phyloP scores from a whole-genome alignment of 1,284 basidiomycete species.

The Naganishia sp. region DNA sequence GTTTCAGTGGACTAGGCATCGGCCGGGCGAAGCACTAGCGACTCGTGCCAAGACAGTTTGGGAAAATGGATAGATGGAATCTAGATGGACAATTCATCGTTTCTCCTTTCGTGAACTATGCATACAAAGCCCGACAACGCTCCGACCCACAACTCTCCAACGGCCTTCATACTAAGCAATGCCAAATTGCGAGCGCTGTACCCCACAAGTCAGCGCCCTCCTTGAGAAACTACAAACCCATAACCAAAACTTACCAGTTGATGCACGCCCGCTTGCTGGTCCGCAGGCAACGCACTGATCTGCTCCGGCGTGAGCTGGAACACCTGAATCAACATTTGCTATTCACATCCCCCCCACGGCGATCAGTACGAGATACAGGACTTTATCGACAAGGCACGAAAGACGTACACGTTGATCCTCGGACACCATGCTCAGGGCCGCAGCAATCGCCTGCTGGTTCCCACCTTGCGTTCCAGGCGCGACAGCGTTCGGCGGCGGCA shows the following conservation, averaged over 20 bases:
- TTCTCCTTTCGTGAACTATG: too few species aligned
- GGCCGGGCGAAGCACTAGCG: too few species aligned
- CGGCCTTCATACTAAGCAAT: not conserved
- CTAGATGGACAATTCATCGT: not conserved
- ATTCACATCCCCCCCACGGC: constrained; percentile 2
- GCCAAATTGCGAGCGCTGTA: constrained; percentile 30
- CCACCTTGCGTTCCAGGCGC: constrained; percentile 39
- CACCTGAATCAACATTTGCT: constrained; percentile 85
- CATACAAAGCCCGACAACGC: not conserved
- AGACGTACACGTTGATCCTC: constrained; percentile 53
- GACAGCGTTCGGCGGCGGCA: not conserved
- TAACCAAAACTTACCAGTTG: constrained; percentile 65
- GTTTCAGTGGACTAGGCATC: constrained; percentile 65
- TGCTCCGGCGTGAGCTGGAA: constrained; percentile 82
- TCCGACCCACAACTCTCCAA: not conserved
- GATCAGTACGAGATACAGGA: not conserved
- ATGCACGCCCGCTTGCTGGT: constrained; percentile 81
- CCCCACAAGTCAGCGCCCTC: not conserved
- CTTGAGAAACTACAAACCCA: not conserved
- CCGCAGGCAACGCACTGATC: constrained; percentile 77
- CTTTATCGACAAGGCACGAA: constrained; percentile 10
- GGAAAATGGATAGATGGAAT: not conserved
- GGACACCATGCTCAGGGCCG: constrained; percentile 47
- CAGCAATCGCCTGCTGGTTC: constrained; percentile 43
- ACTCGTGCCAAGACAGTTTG: too few species aligned